phyloP scores from a whole-genome alignment of 768 basidiomycete genomes.

The Hericium coralloides region DNA sequence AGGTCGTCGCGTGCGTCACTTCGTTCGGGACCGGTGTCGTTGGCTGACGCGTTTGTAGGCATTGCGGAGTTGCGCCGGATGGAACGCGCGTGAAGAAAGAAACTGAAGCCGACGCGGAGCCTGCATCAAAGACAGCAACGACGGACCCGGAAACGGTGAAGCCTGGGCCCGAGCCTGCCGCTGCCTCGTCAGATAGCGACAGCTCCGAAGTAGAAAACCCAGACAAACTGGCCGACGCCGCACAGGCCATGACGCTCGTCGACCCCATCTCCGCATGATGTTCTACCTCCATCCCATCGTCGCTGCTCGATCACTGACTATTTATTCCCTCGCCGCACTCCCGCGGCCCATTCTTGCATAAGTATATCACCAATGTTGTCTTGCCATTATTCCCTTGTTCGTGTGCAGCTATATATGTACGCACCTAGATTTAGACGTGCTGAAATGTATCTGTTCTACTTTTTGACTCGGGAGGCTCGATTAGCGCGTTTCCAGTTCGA shows the following conservation, averaged over 20 bases:
- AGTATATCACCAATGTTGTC: too few relatives aligned
- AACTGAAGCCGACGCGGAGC: background rate
- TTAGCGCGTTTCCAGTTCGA: too few relatives aligned
- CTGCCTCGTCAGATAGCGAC: background rate
- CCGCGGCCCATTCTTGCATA: too few relatives aligned
- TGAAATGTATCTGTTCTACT: too few relatives aligned
- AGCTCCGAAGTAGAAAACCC: background rate
- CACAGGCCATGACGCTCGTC: background rate
- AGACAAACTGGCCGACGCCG: background rate
- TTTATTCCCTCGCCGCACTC: too few relatives aligned
- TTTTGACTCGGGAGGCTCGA: too few relatives aligned
- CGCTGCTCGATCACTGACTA: too few relatives aligned
- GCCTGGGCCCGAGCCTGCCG: background rate
- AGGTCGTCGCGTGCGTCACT: slow-evolving; percentile 52
- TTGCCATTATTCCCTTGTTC: too few relatives aligned
- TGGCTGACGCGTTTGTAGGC: slow-evolving; percentile 6
- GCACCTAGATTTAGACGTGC: too few relatives aligned
- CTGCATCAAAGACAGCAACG: background rate
- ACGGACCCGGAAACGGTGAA: background rate
- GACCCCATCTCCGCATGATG: background rate
- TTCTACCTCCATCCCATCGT: too few relatives aligned
- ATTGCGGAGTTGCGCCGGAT: slow-evolving; percentile 23
- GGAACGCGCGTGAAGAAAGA: slow-evolving; percentile 17
- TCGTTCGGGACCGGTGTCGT: background rate
- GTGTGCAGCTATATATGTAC: too few relatives aligned